phyloP scores from a whole-genome alignment of 2,329 filamentous ascomycete genomes.

The Exophiala bonariae region DNA sequence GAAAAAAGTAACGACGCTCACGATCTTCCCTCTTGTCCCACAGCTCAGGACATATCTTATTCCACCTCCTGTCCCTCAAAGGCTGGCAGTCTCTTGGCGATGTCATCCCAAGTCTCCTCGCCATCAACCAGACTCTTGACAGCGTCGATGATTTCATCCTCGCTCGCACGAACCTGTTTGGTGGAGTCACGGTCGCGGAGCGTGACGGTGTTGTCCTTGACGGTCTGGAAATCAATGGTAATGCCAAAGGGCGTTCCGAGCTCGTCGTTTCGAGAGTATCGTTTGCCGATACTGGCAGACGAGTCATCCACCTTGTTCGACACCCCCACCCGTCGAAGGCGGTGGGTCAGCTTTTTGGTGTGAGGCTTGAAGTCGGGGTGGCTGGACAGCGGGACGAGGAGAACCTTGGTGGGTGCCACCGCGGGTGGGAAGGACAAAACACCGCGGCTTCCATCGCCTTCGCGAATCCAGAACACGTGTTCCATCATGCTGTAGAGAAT shows the following conservation, averaged over 20 bases:
- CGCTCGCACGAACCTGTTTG: conserved; percentile 80
- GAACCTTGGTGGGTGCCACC: conserved; percentile 91
- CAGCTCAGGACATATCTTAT: conserved; percentile 23
- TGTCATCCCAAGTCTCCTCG: conserved; percentile 67
- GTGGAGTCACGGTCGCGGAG: conserved; percentile 89
- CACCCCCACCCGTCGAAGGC: conserved; percentile 73
- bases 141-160: conserved; percentile 76
- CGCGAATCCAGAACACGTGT: conserved; percentile 92
- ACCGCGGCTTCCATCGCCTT: conserved; percentile 78
- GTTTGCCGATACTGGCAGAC: conserved; percentile 88
- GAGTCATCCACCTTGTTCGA: conserved; percentile 88
- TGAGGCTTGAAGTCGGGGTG: conserved; percentile 80
- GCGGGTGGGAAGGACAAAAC: conserved; percentile 74
- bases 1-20: conserved; percentile 3
- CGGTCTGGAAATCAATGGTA: conserved; percentile 92
- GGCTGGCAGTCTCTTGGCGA: conserved; percentile 74
- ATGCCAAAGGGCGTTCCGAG: conserved; percentile 91
- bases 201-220: conserved; percentile 83
- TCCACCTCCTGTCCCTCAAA: conserved; percentile 74
- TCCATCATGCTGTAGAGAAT: conserved; percentile 93
- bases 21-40: background rate
- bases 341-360: conserved; percentile 69
- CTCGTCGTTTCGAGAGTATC: conserved; percentile 93
- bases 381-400: conserved; percentile 84
- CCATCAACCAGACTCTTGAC: conserved; percentile 65